Percentiles rank a stretch among this genome's conserved stretches.
Evolutionary conservation across 306 rosid genomes (phyloP).

Genomic region (Amphicarpaea edgeworthii): DNA sequence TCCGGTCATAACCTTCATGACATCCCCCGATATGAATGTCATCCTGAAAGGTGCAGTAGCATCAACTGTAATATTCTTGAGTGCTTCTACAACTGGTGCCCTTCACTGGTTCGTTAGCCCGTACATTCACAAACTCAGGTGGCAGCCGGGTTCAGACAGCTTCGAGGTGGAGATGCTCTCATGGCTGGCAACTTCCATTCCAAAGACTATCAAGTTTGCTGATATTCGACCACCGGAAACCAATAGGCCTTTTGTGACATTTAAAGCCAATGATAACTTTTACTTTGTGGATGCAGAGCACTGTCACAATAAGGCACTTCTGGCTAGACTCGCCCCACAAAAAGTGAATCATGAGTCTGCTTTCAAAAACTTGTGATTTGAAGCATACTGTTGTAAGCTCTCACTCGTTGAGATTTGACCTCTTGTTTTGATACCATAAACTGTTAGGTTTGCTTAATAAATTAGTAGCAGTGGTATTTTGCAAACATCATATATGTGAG

Average conservation of each 20-base stretch:
- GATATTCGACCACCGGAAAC: slow-evolving; percentile 80
- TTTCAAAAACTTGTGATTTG: slow-evolving; percentile 70
- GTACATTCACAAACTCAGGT: slow-evolving; percentile 79
- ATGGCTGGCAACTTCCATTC: slow-evolving; percentile 68
- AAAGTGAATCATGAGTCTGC: slow-evolving; percentile 62
- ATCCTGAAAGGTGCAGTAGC: slow-evolving; percentile 94
- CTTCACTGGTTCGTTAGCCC: slow-evolving; percentile 95
- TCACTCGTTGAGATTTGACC: neutral
- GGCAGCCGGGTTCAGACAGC: slow-evolving; percentile 90
- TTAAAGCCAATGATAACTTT: slow-evolving; percentile 76
- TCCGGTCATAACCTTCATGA: slow-evolving; percentile 94
- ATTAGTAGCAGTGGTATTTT: slow-evolving; percentile 35
- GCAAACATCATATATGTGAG: slow-evolving; percentile 3
- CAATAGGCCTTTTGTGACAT: slow-evolving; percentile 85
- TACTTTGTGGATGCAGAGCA: slow-evolving; percentile 82
- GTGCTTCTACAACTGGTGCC: slow-evolving; percentile 75
- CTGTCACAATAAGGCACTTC: slow-evolving; percentile 85
- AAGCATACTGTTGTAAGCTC: slow-evolving; percentile 26
- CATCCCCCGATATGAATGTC: slow-evolving; percentile 90
- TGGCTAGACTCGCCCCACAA: slow-evolving; percentile 75
- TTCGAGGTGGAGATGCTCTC: slow-evolving; percentile 87
- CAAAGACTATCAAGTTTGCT: slow-evolving; percentile 71
- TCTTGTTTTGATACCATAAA: slow-evolving; percentile 44
- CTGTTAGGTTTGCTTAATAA: slow-evolving; percentile 34
- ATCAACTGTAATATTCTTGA: slow-evolving; percentile 74